These are phyloP conservation scores for Usnea hakonensis DNA, from an alignment of 495 filamentous ascomycete species.

Conservation along the genomic window DNA sequence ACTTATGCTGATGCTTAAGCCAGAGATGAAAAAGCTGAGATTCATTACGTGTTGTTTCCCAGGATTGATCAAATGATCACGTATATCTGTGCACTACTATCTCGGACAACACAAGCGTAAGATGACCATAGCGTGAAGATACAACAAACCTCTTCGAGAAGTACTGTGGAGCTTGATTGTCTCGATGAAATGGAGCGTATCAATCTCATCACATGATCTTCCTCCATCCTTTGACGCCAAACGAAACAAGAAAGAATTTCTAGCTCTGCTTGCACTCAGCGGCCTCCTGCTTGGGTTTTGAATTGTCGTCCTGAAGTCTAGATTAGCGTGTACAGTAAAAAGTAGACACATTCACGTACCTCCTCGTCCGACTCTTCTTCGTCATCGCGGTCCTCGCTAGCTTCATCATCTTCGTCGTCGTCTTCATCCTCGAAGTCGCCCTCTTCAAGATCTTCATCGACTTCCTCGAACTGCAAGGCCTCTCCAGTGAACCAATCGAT, in stretches of 20 bases:
- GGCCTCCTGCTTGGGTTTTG: slow-evolving; percentile 97
- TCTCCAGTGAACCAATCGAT: slow-evolving; percentile 99
- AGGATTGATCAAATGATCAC: background rate
- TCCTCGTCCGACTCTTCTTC: slow-evolving; percentile 88
- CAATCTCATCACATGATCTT: background rate
- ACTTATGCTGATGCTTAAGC: background rate
- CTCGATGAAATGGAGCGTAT: slow-evolving; percentile 3
- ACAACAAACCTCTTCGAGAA: background rate
- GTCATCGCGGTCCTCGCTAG: slow-evolving; percentile 79
- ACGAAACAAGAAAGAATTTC: slow-evolving; percentile 26
- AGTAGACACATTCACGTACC: slow-evolving; percentile 41
- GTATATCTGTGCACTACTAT: background rate
- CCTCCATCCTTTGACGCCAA: slow-evolving; percentile 4
- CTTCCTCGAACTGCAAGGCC: slow-evolving; percentile 91
- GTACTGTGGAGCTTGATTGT: background rate
- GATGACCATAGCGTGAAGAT: background rate
- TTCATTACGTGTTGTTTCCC: background rate
- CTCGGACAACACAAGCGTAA: background rate
- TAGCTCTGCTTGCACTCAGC: slow-evolving; percentile 99
- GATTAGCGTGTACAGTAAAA: slow-evolving; percentile 13
- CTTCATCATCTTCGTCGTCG: slow-evolving; percentile 86
- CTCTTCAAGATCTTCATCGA: slow-evolving; percentile 79
- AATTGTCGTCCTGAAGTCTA: slow-evolving; percentile 72
- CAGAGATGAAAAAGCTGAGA: background rate
- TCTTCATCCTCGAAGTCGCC: slow-evolving; percentile 83